Evolutionary conservation across 306 rosid genomes (phyloP).

Genomic region (Medicago arabica): DNA sequence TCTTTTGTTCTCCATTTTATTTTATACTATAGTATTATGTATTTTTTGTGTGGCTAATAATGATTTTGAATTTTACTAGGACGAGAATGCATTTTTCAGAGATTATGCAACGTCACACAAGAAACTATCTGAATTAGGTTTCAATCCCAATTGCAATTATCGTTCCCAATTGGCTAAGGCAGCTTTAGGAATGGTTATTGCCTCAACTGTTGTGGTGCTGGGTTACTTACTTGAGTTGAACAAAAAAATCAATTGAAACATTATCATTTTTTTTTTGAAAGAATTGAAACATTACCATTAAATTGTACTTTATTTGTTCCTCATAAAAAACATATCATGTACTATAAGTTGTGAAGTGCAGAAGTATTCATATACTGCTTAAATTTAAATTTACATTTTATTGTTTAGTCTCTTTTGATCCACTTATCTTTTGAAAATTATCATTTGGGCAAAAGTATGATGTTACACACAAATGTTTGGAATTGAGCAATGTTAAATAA

Average conservation of each 20-base stretch:
- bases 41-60: background rate
- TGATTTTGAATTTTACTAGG: slow-evolving; percentile 49
- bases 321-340: background rate
- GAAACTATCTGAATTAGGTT: slow-evolving; percentile 85
- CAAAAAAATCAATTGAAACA: slow-evolving; percentile 43
- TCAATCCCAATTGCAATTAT: slow-evolving; percentile 34
- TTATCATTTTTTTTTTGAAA: too few relatives aligned
- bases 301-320: background rate
- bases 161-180: slow-evolving; percentile 35
- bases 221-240: slow-evolving; percentile 57
- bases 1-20: background rate
- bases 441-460: background rate
- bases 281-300: slow-evolving; percentile 28
- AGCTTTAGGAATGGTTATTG: slow-evolving; percentile 45
- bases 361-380: background rate
- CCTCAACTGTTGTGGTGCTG: slow-evolving; percentile 58
- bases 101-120: slow-evolving; percentile 86
- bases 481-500: background rate
- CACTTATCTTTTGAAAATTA: background rate
- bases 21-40: background rate
- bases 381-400: background rate
- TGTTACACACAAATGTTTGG: too few relatives aligned
- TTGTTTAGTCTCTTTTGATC: too few relatives aligned
- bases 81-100: slow-evolving; percentile 67
- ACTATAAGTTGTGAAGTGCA: background rate